These are phyloP conservation scores for Arthrinium phaeospermum DNA, from an alignment of 2,329 filamentous ascomycete species.

Conservation along the genomic window DNA sequence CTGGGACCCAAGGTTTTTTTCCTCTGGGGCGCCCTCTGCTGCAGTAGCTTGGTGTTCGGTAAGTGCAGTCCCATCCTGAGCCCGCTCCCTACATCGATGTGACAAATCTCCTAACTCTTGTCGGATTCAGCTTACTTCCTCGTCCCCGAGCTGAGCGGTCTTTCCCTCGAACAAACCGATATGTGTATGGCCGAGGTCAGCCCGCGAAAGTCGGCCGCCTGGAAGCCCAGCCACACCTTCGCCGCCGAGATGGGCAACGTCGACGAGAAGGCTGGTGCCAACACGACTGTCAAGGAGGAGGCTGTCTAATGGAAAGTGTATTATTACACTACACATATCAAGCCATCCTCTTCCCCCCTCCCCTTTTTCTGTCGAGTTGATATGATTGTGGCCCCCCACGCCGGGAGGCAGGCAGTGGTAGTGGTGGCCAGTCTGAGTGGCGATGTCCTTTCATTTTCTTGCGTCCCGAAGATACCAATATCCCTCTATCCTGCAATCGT, in stretches of 20 bases:
- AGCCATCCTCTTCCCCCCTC: not conserved
- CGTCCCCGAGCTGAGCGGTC: conserved; percentile 76
- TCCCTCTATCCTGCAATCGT: not conserved
- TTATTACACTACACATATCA: not conserved
- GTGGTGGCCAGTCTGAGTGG: not conserved
- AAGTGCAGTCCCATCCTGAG: not conserved
- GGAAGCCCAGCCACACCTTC: conserved; percentile 43
- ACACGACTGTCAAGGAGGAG: conserved; percentile 35
- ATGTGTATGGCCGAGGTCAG: conserved; percentile 60
- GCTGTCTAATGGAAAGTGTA: conserved; percentile 30
- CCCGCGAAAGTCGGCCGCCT: conserved; percentile 44
- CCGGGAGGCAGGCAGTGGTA: not conserved
- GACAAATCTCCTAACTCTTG: not conserved
- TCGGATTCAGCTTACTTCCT: conserved; percentile 65
- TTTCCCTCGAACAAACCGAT: conserved; percentile 78
- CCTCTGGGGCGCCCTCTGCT: conserved; percentile 74
- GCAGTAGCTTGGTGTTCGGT: conserved; percentile 60
- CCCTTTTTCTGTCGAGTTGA: not conserved
- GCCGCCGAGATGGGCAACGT: conserved; percentile 39
- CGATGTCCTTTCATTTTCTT: not conserved
- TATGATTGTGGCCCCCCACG: too few relatives aligned
- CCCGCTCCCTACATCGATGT: not conserved
- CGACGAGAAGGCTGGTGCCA: conserved; percentile 32
- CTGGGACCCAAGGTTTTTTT: conserved; percentile 75
- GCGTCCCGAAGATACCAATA: conserved; percentile 1